Evolutionary conservation across 805 yeast genomes (phyloP), one percentile per base, ranked within the genome.

Genomic region (Deakozyma indianensis): DNA sequence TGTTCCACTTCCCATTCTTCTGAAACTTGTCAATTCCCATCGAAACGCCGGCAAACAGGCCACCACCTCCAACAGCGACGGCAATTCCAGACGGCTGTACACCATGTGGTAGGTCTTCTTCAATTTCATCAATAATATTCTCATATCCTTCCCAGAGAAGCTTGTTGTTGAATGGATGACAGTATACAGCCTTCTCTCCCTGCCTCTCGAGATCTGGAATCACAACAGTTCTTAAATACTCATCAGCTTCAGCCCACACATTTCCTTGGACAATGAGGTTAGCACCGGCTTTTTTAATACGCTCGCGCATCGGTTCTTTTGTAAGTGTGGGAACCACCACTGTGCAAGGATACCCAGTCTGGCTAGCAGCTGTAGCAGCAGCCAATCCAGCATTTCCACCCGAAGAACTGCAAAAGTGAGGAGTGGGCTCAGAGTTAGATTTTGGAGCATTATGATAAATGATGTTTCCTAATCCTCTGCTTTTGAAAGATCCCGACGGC

Each of bases 341-440:
- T 0, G 81, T 76, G 52, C 80, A 75, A 1, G 55, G 57, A 5
- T 46, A 38, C 2, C 79, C 80, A 57, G 82, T 65, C 44, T 75
- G 72, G 47, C 74, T 75, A 2, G 96, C 94, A 16, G 94, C 83
- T 59, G 65, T 84, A 0, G 96, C 96, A 16, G 87, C 95, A 50
- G 97, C 97, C 56, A 87, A 90, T 2, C 97, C 97, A 50, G 94
- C 97, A 61, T 90, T 90, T 32, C 97, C 97, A 3, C 96, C 97
- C 18, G 95, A 85, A 55, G 94, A 86, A 0, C 95, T 94, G 62
- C 84, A 82, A 51, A 87, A 55, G 43, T 57, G 58, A 2, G 52
- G 50, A 21, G 41, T 23, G 3, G 45, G 47, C 43, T 35, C 42
- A 16, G 29, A 35, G 27, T 88, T 57, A 86, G 90, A 41, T 67